Evolutionary conservation across 257 asterid genomes (phyloP).

Genomic region (Solanum paucissectum): DNA sequence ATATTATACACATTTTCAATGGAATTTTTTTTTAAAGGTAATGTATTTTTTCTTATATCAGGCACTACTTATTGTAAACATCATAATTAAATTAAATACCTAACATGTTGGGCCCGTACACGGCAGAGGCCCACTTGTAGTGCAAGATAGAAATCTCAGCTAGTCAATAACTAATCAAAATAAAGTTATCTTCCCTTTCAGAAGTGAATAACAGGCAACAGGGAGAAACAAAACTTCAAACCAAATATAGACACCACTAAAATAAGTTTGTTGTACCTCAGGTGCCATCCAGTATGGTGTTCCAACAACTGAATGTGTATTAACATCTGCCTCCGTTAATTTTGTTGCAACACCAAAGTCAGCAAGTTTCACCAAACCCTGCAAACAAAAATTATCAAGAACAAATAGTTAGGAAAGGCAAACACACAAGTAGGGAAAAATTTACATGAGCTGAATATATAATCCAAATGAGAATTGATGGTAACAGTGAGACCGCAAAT

Average conservation of each 20-base stretch:
- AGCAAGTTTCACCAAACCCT: slow-evolving; percentile 99
- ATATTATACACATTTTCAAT: not conserved
- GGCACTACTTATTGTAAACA: not conserved
- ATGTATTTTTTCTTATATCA: not conserved
- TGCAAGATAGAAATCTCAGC: not conserved
- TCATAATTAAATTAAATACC: not conserved
- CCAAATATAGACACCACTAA: not conserved
- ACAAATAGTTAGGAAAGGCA: not conserved
- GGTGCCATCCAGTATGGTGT: slow-evolving; percentile 99
- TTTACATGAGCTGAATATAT: not conserved
- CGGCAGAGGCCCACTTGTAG: not conserved
- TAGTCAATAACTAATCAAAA: not conserved
- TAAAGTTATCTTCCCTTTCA: not conserved
- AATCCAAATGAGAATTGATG: not conserved
- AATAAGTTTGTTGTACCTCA: slow-evolving; percentile 42
- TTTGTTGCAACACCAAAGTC: slow-evolving; percentile 99
- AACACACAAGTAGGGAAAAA: not conserved
- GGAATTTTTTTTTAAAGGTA: not conserved
- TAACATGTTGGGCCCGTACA: not conserved
- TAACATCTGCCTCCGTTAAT: slow-evolving; percentile 86
- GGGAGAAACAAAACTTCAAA: not conserved
- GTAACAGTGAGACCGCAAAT: not conserved
- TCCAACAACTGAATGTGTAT: slow-evolving; percentile 96
- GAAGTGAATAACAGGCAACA: not conserved
- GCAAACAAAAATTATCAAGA: slow-evolving; percentile 33